These are phyloP conservation scores for Acanthamoeba comandoni DNA, from an alignment of 208 protist genomes.

Conservation along the genomic window DNA sequence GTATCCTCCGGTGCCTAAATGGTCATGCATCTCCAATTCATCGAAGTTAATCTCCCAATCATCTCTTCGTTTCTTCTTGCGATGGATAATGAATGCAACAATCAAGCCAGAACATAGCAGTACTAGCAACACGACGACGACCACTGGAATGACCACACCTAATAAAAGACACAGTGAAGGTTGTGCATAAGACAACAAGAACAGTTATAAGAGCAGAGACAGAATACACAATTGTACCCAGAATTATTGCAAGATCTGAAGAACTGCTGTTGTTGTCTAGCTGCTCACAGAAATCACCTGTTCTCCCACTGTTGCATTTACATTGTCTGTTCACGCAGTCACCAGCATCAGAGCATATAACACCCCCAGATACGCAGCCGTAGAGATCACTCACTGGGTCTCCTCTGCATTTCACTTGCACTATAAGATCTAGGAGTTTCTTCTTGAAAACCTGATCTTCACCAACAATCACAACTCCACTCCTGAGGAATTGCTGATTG, in stretches of 20 bases:
- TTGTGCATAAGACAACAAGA: too few relatives aligned
- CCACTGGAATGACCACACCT: constrained; percentile 22
- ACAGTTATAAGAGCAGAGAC: too few relatives aligned
- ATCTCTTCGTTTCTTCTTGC: background rate
- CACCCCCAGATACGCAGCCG: background rate
- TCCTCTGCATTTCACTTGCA: constrained; percentile 12
- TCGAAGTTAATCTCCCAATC: constrained; percentile 45
- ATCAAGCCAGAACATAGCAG: too few relatives aligned
- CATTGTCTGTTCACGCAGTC: background rate
- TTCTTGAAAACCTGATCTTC: too few relatives aligned
- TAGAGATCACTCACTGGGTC: background rate
- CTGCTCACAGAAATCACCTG: background rate
- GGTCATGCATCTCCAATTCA: background rate
- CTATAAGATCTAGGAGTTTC: too few relatives aligned
- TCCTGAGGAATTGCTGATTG: too few relatives aligned
- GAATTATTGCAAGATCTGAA: background rate
- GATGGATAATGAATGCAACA: too few relatives aligned
- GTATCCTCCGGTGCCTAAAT: background rate
- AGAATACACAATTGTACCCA: too few relatives aligned
- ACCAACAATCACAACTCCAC: too few relatives aligned
- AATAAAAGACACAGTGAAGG: too few relatives aligned
- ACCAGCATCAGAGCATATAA: background rate
- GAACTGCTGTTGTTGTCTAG: background rate
- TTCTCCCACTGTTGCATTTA: background rate
- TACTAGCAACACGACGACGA: background rate